A percentile compares a stretch with the other conserved stretches of the same genome.
These are phyloP conservation scores for Suillus plorans DNA, from an alignment of 768 basidiomycete genomes.

Conservation along the genomic window DNA sequence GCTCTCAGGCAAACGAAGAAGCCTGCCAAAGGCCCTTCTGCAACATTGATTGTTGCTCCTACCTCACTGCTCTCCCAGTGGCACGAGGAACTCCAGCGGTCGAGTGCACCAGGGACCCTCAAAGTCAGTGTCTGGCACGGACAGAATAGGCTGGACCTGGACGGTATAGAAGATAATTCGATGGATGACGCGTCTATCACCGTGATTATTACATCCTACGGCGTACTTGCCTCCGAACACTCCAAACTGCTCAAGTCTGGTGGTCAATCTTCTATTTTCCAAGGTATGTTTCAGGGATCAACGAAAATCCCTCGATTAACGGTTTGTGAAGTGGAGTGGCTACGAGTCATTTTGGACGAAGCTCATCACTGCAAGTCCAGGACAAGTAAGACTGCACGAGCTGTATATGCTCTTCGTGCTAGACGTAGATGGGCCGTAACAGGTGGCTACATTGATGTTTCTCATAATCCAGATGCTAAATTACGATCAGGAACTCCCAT, in stretches of 20 bases:
- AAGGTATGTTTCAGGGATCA: constrained; percentile 46
- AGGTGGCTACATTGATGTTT: constrained; percentile 38
- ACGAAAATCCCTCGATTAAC: constrained; percentile 10
- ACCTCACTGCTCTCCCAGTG: constrained; percentile 91
- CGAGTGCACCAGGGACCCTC: constrained; percentile 67
- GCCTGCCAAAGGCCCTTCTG: constrained; percentile 39
- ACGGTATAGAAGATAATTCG: constrained; percentile 56
- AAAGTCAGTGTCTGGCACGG: constrained; percentile 85
- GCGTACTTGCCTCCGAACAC: constrained; percentile 87
- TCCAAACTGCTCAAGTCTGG: constrained; percentile 61
- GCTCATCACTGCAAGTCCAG: constrained; percentile 95
- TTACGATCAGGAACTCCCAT: constrained; percentile 80
- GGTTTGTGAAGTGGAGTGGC: constrained; percentile 63
- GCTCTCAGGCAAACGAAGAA: constrained; percentile 30
- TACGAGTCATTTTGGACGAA: constrained; percentile 85
- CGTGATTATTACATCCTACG: constrained; percentile 91
- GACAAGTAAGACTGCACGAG: constrained; percentile 81
- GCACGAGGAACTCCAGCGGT: constrained; percentile 89
- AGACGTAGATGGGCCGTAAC: constrained; percentile 89
- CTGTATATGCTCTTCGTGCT: constrained; percentile 81
- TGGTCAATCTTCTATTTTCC: constrained; percentile 61
- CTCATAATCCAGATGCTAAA: neutral
- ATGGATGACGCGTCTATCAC: constrained; percentile 54
- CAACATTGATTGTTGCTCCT: constrained; percentile 90
- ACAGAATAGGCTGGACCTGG: constrained; percentile 75